Conservation (phyloP, 2,329 filamentous ascomycete genomes). For the Cladosporium colombiae region DNA sequence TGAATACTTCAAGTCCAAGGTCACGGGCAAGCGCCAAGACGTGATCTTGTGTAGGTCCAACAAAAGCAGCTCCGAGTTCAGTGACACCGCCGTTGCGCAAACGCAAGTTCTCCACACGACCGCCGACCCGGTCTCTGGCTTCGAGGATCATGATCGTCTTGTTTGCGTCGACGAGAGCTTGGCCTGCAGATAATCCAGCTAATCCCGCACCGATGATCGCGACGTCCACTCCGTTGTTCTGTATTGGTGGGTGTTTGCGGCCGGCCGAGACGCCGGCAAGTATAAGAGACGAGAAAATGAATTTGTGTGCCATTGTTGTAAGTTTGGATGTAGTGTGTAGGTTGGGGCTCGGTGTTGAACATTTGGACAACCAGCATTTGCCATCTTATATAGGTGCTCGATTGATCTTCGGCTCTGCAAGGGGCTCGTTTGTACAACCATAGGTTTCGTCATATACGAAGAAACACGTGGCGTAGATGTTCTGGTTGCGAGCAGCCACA, state of each 20-base stretch:
- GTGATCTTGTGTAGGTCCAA: slow-evolving; percentile 32
- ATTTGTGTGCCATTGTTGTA: neutral
- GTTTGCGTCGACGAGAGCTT: slow-evolving; percentile 26
- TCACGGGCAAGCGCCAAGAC: slow-evolving; percentile 27
- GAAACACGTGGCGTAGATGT: neutral
- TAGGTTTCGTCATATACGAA: neutral
- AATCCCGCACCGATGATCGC: slow-evolving; percentile 32
- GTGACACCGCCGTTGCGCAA: slow-evolving; percentile 25
- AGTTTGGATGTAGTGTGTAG: neutral
- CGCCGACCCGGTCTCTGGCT: slow-evolving; percentile 34
- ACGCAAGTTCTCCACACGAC: slow-evolving; percentile 22
- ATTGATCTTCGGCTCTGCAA: neutral
- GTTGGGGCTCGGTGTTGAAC: neutral
- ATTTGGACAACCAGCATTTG: neutral
- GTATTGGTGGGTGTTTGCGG: neutral
- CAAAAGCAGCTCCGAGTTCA: slow-evolving; percentile 34
- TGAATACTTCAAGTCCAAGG: slow-evolving; percentile 27
- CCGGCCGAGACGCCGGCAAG: neutral
- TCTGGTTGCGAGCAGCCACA: neutral
- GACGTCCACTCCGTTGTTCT: slow-evolving; percentile 21
- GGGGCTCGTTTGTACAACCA: neutral
- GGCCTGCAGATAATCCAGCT: slow-evolving; percentile 31
- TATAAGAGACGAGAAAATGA: neutral
- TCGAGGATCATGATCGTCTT: slow-evolving; percentile 29
- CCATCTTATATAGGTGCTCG: neutral